These are phyloP conservation scores for Tetrapyrgos nigripes DNA, from an alignment of 1,284 basidiomycete genomes.

Conservation along the genomic window DNA sequence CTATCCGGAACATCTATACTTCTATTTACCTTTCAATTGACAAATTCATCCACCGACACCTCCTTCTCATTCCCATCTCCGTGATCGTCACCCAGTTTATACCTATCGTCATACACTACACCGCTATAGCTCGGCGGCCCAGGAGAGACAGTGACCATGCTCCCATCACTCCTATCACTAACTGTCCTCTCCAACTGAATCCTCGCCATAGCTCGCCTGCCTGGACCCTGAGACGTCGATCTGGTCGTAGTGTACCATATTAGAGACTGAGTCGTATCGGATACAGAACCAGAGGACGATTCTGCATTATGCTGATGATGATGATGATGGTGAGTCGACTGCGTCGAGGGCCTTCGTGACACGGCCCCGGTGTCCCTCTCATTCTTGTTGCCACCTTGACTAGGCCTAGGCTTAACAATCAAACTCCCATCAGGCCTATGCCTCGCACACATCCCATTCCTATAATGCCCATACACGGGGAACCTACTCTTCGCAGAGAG, in stretches of 20 bases:
- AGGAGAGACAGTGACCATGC: slow-evolving; percentile 6
- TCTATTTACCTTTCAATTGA: neutral
- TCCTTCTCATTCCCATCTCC: neutral
- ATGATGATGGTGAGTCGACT: neutral
- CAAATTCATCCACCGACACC: neutral
- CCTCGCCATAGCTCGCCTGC: slow-evolving; percentile 4
- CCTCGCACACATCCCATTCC: neutral
- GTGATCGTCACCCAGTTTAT: neutral
- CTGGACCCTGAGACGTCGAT: no score
- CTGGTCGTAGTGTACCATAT: no score
- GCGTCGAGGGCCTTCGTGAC: no score
- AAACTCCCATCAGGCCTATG: neutral
- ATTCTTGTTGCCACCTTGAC: neutral
- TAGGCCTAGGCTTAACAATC: neutral
- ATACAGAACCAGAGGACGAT: neutral
- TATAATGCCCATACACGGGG: neutral
- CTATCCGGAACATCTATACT: no score
- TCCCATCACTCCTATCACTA: slow-evolving; percentile 1
- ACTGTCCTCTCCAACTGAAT: neutral
- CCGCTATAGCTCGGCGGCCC: slow-evolving; percentile 12
- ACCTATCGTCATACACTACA: neutral
- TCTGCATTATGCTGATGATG: neutral
- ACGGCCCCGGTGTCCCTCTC: neutral
- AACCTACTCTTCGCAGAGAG: no score
- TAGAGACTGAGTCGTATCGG: no score